A percentile compares a stretch with the other conserved stretches of the same genome.
These are phyloP conservation scores for Ziziphus jujuba DNA, from an alignment of 306 rosid genomes.

Conservation along the genomic window DNA sequence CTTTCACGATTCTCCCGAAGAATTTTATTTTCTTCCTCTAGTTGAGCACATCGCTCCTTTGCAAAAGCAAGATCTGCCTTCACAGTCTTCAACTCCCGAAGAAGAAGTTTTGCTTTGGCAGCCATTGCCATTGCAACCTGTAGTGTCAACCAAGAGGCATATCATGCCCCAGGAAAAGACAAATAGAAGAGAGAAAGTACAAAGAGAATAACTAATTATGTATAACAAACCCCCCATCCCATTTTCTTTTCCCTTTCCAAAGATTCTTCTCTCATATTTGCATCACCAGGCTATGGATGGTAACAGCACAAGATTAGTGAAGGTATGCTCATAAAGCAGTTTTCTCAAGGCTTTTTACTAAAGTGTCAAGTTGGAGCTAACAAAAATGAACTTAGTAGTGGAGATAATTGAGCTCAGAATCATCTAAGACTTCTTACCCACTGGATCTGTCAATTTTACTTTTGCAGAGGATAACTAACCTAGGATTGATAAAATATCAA, in stretches of 20 bases:
- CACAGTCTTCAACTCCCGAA: conserved; percentile 96
- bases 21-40: conserved; percentile 89
- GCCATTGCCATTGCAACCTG: conserved; percentile 99
- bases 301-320: background rate
- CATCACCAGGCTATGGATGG: background rate
- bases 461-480: background rate
- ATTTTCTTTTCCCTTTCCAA: conserved; percentile 11
- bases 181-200: background rate
- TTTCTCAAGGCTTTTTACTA: background rate
- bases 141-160: conserved; percentile 27
- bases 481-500: background rate
- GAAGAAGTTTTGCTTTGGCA: conserved; percentile 95
- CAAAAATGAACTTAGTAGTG: background rate
- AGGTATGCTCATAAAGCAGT: background rate
- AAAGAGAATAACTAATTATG: background rate
- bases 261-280: background rate
- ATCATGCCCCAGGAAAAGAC: conserved; percentile 27
- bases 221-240: background rate
- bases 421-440: background rate
- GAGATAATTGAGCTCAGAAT: background rate
- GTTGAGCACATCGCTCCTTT: conserved; percentile 95
- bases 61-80: conserved; percentile 98
- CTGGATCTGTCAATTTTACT: background rate
- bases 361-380: background rate
- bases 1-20: conserved; percentile 89